Percentiles rank a stretch among this genome's conserved stretches.
These are phyloP conservation scores for Capsella bursapastoris DNA, from an alignment of 345 rosid genomes.

Conservation along the genomic window DNA sequence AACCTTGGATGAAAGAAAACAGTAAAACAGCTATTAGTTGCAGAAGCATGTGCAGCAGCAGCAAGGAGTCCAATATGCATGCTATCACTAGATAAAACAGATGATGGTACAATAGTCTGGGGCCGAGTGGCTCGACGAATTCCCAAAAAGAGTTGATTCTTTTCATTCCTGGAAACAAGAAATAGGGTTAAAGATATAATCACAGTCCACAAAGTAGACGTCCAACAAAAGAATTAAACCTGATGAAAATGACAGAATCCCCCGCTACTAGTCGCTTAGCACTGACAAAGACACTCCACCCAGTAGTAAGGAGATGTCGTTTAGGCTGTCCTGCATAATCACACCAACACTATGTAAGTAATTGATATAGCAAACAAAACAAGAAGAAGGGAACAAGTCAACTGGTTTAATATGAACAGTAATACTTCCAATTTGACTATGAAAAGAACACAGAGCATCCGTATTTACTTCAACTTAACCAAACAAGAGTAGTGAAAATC, in stretches of 20 bases:
- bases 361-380: neutral
- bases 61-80: slow-evolving; percentile 62
- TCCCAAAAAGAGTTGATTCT: slow-evolving; percentile 57
- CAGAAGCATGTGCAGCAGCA: slow-evolving; percentile 60
- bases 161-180: slow-evolving; percentile 49
- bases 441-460: neutral
- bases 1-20: slow-evolving; percentile 57
- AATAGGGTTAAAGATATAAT: slow-evolving; percentile 12
- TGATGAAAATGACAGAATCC: slow-evolving; percentile 55
- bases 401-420: neutral
- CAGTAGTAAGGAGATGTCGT: slow-evolving; percentile 56
- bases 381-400: neutral
- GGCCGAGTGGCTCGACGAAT: slow-evolving; percentile 53
- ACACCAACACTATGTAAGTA: slow-evolving; percentile 9
- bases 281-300: slow-evolving; percentile 59
- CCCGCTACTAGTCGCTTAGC: slow-evolving; percentile 57
- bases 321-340: slow-evolving; percentile 55
- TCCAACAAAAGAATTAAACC: slow-evolving; percentile 32
- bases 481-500: neutral
- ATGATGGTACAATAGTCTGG: slow-evolving; percentile 53
- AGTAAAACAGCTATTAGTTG: slow-evolving; percentile 55
- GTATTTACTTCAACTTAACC: neutral
- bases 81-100: slow-evolving; percentile 56
- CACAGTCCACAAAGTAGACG: neutral
- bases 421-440: neutral